A percentile compares a stretch with the other conserved stretches of the same genome.
Conservation (phyloP, 2,329 filamentous ascomycete species). For the Whalleya microplaca region DNA sequence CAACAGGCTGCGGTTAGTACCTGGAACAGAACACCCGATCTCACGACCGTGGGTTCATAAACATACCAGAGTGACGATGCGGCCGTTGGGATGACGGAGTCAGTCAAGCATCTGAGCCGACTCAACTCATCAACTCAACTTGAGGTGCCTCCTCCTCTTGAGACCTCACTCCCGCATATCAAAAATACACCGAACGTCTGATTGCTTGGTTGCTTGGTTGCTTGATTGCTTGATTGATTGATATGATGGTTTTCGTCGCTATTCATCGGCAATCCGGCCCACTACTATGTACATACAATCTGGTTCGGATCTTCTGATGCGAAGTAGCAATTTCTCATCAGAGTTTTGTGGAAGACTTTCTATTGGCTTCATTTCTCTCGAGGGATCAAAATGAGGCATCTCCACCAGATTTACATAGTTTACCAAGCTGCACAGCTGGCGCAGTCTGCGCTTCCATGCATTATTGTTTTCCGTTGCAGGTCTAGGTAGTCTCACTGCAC, state of each 20-base stretch:
- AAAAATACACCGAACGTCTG: too few relatives aligned
- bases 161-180: too few relatives aligned
- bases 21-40: slow-evolving; percentile 2
- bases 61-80: slow-evolving; percentile 1
- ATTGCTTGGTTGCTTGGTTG: too few relatives aligned
- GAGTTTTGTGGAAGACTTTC: background rate
- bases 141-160: too few relatives aligned
- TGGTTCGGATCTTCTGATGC: background rate
- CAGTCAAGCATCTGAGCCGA: background rate
- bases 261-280: background rate
- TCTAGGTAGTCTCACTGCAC: background rate
- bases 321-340: background rate
- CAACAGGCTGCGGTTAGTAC: background rate
- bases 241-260: background rate
- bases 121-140: background rate
- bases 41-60: slow-evolving; percentile 20
- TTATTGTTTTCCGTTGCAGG: background rate
- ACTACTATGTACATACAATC: too few relatives aligned
- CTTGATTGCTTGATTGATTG: background rate
- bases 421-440: background rate
- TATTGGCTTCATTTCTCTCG: background rate
- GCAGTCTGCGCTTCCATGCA: background rate
- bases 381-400: background rate
- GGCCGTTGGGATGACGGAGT: too few relatives aligned
- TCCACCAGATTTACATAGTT: background rate